Conservation (phyloP, 345 rosid genomes). For the Turritis glabra region DNA sequence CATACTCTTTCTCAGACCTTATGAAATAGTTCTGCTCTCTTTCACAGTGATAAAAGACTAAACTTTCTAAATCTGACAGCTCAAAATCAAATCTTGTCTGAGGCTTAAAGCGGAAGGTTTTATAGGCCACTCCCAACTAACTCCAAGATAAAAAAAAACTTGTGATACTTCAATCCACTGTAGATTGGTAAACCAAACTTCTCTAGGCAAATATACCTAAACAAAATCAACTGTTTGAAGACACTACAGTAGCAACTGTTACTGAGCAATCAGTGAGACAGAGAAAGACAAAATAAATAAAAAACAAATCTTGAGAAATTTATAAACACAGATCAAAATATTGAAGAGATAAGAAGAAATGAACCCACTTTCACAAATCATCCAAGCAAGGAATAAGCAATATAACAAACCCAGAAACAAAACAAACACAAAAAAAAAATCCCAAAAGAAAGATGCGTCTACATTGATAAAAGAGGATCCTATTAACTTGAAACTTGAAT, state of each 20-base stretch:
- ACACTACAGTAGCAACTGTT: slow-evolving; percentile 17
- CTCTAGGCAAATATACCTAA: not conserved
- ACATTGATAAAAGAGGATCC: not conserved
- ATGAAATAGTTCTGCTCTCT: not conserved
- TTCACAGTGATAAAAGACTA: slow-evolving; percentile 2
- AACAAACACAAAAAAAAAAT: not conserved
- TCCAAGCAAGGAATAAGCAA: slow-evolving; percentile 30
- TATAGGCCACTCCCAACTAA: not conserved
- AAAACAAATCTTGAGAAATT: not conserved
- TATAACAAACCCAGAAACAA: slow-evolving; percentile 21
- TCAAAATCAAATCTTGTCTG: not conserved
- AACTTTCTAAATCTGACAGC: slow-evolving; percentile 8
- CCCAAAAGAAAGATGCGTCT: not conserved
- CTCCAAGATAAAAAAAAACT: slow-evolving; percentile 12
- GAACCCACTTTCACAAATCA: slow-evolving; percentile 20
- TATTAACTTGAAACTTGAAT: not conserved
- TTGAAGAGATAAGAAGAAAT: not conserved
- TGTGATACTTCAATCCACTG: slow-evolving; percentile 22
- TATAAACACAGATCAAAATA: not conserved
- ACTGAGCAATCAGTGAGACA: slow-evolving; percentile 27
- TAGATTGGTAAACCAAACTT: slow-evolving; percentile 23
- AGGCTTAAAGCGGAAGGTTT: not conserved
- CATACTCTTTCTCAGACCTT: not conserved
- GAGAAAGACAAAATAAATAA: not conserved
- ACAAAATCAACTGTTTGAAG: slow-evolving; percentile 20